Base-by-base conservation (phyloP, 129 eudicot genomes). In the Lonicera japonica region DNA sequence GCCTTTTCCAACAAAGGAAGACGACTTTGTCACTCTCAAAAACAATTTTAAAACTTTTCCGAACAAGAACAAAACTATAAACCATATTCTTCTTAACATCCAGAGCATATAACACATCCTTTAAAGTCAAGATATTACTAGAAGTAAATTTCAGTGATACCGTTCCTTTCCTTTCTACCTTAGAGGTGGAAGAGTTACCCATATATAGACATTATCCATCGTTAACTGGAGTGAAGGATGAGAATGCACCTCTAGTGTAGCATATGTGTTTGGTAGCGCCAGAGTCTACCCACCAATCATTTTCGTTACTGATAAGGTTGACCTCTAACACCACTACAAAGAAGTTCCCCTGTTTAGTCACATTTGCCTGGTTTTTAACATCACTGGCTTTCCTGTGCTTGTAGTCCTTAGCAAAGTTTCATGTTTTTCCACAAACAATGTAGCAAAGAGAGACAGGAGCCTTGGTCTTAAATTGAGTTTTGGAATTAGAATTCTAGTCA, bases 241-340 rank as follows among this genome's bases (percentile, higher is more conserved):
- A 29, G 36, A 53, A 53, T 16, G 57, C 57, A 53, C 57, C 57
- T 21, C 20, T 53, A 14, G 57, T 53, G 21, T 21, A 53, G 57
- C 23, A 53, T 10, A 53, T 53, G 21, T 53, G 57, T 21, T 53
- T 53, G 57, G 57, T 18, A 53, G 57, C 21, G 8, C 57, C 21
- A 53, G 57, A 53, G 17, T 53, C 23, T 14, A 53, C 21, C 57
- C 57, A 53, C 57, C 57, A 53, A 21, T 53, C 21, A 14, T 0
- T 53, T 17, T 10, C 4, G 57, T 53, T 53, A 17, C 57, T 53
- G 4, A 53, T 0, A 4, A 53, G 20, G 23, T 16, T 53, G 20
- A 18, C 57, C 23, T 53, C 57, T 14, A 21, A 14, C 21, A 53
- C 57, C 57, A 53, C 21, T 4, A 11, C 57, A 4, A 21, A 53